Evolutionary conservation across 768 basidiomycete genomes (phyloP), one percentile per base, ranked within the genome.

Genomic region (Trametes cingulata): DNA sequence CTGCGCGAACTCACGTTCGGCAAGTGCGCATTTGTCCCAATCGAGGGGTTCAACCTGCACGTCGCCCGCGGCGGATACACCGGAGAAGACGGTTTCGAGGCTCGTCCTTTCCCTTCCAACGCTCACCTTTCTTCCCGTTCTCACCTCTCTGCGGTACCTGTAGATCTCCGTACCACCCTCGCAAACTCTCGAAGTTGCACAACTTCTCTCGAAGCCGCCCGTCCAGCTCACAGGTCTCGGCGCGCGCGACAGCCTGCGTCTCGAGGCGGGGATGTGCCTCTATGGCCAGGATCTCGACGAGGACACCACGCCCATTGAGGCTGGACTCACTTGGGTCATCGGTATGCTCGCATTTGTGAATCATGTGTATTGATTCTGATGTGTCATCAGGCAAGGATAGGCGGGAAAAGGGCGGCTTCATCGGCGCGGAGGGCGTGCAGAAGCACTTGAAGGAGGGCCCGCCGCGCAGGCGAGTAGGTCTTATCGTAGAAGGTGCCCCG

Each of bases 31-130:
- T 93, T 85, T 69, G 82, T 93, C 9, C 85, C 89, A 0, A 81
- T 97, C 41, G 87, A 88, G 59, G 88, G 86, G 3, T 84, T 86
- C 65, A 87, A 86, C 69, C 82, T 92, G 36, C 94, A 98, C 70
- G 85, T 98, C 29, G 91, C 94, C 8, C 86, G 97, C 15, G 93
- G 94, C 27, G 97, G 97, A 5, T 99, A 99, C 75, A 98, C 97
- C 0, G 97, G 97, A 12, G 97, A 99, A 75, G 97, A 99, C 73
- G 97, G 97, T 0, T 98, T 99, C 65, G 97, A 99, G 81, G 94
- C 87, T 24, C 58, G 76, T 61, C 63, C 12, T 15, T 62, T 51
- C 48, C 49, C 22, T 42, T 5, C 27, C 42, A 48, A 19, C 49
- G 13, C 20, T 20, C 29, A n/a, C 6, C 37, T 15, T 14, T 20